Evolutionary conservation across 257 asterid species (phyloP).

Genomic region (Ilex aquifolium): DNA sequence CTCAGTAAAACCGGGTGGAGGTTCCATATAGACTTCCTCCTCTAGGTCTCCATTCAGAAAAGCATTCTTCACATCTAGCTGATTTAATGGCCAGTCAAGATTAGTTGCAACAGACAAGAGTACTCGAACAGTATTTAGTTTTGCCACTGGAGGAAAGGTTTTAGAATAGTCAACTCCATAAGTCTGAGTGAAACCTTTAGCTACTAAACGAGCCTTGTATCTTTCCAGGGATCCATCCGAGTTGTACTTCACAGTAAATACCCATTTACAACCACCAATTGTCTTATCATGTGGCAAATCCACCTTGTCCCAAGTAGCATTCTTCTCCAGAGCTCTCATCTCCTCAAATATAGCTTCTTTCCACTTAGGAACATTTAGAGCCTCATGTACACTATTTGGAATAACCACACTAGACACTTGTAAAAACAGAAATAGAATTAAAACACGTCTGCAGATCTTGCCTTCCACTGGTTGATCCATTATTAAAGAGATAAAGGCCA

Average conservation of each 20-base stretch:
- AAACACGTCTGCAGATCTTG: not conserved
- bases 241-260: not conserved
- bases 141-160: not conserved
- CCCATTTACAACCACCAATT: not conserved
- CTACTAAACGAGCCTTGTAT: not conserved
- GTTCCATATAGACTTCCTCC: not conserved
- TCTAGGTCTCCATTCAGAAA: no score
- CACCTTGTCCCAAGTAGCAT: not conserved
- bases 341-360: not conserved
- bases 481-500: no score
- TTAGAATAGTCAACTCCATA: not conserved
- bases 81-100: not conserved
- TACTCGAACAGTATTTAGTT: not conserved
- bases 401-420: not conserved
- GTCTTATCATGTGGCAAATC: not conserved
- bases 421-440: not conserved
- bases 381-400: not conserved
- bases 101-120: not conserved
- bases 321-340: not conserved
- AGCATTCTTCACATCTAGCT: not conserved
- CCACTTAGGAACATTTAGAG: not conserved
- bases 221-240: not conserved
- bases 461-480: not conserved
- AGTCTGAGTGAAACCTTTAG: not conserved
- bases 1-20: not conserved